Conservation (phyloP, 805 yeast species). For the Kuraishia piskuri region DNA sequence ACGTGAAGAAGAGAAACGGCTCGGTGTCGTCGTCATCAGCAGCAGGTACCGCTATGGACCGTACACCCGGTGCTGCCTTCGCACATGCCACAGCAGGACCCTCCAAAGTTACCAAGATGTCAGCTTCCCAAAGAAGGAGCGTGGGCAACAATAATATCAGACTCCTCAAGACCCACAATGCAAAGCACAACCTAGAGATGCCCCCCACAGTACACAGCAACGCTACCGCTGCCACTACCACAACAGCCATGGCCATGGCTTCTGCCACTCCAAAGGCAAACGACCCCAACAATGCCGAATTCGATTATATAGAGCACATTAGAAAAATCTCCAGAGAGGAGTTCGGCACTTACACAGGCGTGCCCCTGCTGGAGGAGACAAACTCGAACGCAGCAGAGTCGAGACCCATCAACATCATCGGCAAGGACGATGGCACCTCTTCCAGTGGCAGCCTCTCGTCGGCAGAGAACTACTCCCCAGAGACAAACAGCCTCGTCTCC, state of each 20-base stretch:
- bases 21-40: neutral
- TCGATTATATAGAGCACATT: slow-evolving; percentile 29
- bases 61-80: neutral
- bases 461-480: slow-evolving; percentile 14
- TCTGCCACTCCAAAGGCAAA: neutral
- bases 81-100: neutral
- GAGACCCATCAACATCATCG: slow-evolving; percentile 2
- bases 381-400: slow-evolving; percentile 11
- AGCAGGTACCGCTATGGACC: neutral
- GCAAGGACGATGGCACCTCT: slow-evolving; percentile 2
- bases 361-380: neutral
- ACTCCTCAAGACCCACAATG: neutral
- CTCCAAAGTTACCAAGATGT: neutral
- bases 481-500: slow-evolving; percentile 11
- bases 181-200: neutral
- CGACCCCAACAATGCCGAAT: slow-evolving; percentile 11
- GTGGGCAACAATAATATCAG: neutral
- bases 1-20: slow-evolving; percentile 13
- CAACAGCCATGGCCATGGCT: neutral
- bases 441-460: slow-evolving; percentile 1
- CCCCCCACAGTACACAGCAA: neutral
- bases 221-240: neutral
- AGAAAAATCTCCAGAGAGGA: slow-evolving; percentile 26
- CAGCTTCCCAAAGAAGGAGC: neutral
- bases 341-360: slow-evolving; percentile 15